Percentiles rank a stretch among this genome's conserved stretches.
Conservation (phyloP, 2,329 filamentous ascomycete genomes). For the Sporothrix dimorphospora region DNA sequence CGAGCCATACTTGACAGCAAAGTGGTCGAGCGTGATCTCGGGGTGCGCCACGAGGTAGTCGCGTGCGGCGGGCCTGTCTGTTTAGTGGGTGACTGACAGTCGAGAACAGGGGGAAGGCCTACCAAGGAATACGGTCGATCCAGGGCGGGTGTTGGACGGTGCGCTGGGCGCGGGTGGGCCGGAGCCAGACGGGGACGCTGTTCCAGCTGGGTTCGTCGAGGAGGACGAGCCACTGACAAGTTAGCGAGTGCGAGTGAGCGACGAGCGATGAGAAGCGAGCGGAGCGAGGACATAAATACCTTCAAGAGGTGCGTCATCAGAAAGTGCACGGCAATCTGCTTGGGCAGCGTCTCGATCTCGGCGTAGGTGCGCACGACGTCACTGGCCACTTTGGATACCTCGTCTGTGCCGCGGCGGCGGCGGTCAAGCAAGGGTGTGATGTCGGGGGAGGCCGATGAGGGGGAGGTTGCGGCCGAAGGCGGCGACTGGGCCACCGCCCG, state of each 20-base stretch:
- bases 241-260: not conserved
- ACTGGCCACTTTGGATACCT: slow-evolving; percentile 7
- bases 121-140: slow-evolving; percentile 16
- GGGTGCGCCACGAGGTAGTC: not conserved
- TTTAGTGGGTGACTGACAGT: not conserved
- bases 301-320: not conserved
- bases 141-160: slow-evolving; percentile 5
- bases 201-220: slow-evolving; percentile 17
- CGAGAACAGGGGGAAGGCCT: not conserved
- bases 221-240: slow-evolving; percentile 7
- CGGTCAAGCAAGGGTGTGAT: slow-evolving; percentile 1
- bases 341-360: slow-evolving; percentile 17
- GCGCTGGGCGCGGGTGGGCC: not conserved
- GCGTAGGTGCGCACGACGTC: slow-evolving; percentile 8
- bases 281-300: not conserved
- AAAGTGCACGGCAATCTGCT: slow-evolving; percentile 17
- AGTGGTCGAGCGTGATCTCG: not conserved
- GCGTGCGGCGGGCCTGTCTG: not conserved
- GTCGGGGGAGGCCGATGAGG: not conserved
- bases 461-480: not conserved
- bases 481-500: not conserved
- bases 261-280: not conserved
- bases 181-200: slow-evolving; percentile 9
- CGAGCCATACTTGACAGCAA: not conserved
- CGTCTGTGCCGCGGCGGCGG: not conserved